Evolutionary conservation across 768 basidiomycete species (phyloP), one percentile per base, ranked within the genome.

Genomic region (Russula ochroleuca): DNA sequence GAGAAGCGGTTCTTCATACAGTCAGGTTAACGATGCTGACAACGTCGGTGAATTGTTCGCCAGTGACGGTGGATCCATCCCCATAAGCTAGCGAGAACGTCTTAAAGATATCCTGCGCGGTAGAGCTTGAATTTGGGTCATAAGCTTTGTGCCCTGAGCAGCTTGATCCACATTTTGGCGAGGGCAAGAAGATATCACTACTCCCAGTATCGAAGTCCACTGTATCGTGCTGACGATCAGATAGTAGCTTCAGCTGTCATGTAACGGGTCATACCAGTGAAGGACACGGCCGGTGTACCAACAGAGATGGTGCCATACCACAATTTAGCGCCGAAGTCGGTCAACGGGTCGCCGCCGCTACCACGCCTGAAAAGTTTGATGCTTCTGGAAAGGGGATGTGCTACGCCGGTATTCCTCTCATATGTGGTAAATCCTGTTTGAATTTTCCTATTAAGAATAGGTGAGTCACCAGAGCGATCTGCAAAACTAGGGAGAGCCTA

Each of bases 1-100:
- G 3, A 41, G 40, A 51, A 49, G 8, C 2, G 0, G n/a, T 6
- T 41, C 38, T 31, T 33, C 66, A 48, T 37, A 70, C 61, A 25
- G 45, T 70, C 19, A 72, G 56, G 19, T 76, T 77, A 6, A 70
- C 78, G 31, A 83, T 68, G 59, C 68, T 68, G 38, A 83, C 78
- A n/a, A 71, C 73, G 69, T 83, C 82, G 28, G 63, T 73, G 67
- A 76, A 82, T 49, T 76, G 73, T 9, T 70, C 64, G 37, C 82
- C 83, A 0, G 60, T 61, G 38, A 78, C 77, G 0, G 64, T 59
- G 0, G 76, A 76, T 1, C 80, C 79, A 55, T 75, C 79, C 19
- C 72, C 73, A 63, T 79, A 83, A 1, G 40, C 0, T 10, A 80
- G 67, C 7, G 64, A 45, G 67, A 80, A 78, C 0, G 67, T 47